Evolutionary conservation across 2,329 filamentous ascomycete genomes (phyloP), one percentile per base, ranked within the genome.

Genomic region (Alternaria consortialis): DNA sequence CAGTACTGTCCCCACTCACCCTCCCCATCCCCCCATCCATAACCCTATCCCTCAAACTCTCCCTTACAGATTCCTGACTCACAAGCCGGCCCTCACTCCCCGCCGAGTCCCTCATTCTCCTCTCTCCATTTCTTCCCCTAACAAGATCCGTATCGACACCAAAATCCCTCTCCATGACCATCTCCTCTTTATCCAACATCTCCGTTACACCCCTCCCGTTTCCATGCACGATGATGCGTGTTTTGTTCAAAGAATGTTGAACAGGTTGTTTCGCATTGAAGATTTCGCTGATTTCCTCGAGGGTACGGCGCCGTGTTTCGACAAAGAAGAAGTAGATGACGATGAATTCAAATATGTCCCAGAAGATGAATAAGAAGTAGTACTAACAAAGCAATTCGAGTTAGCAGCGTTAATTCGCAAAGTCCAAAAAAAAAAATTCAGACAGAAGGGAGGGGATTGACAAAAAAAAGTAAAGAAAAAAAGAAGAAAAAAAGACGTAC

Each of bases 231-330:
- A 75, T 67, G 55, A 77, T 75, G 23, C 68, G 64, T 12, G 71
- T 77, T 61, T 70, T 73, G 29, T 58, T 65, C 17, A 79, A 57
- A 9, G 66, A 71, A 7, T 75, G 70, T 66, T 80, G 79, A 17
- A 82, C 80, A 1, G 80, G 80, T 29, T 78, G 76, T 47, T 66
- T 70, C 0, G 74, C 74, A 42, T 74, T 74, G 63, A 84, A 83
- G 54, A 84, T 80, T 25, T 76, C 74, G 20, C 78, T 77, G 12
- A 84, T 70, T 68, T 84, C 82, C 65, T 84, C 82, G 23, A 84
- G 74, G 11, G 79, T 83, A 62, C 78, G 73, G 34, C 77, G 70
- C 46, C 78, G 77, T 53, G 75, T 75, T 57, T 78, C 73, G 47
- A 78, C 76, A 58, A 78, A 78, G 55, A 77, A 76, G 66, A 76